Evolutionary conservation across 768 basidiomycete genomes (phyloP).

Genomic region (Collybiopsis confluens): DNA sequence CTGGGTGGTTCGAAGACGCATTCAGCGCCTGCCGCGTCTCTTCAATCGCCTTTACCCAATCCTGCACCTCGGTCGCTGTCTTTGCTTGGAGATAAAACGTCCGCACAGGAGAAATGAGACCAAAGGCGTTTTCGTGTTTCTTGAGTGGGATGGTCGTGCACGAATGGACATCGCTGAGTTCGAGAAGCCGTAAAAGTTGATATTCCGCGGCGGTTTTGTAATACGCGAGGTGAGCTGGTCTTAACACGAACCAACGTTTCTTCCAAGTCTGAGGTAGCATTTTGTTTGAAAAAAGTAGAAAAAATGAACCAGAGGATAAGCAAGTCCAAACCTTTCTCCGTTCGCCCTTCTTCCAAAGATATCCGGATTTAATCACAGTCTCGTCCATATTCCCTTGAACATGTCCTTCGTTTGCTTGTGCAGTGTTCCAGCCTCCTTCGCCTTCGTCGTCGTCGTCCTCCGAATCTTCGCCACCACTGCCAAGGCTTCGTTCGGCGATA

Average conservation of each 20-base stretch:
- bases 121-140: constrained; percentile 84
- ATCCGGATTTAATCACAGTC: constrained; percentile 83
- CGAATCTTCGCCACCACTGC: constrained; percentile 74
- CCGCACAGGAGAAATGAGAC: constrained; percentile 82
- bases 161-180: constrained; percentile 84
- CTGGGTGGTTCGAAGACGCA: constrained; percentile 59
- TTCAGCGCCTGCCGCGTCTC: constrained; percentile 64
- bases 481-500: constrained; percentile 70
- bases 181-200: constrained; percentile 82
- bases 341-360: constrained; percentile 97
- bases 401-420: constrained; percentile 36
- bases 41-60: constrained; percentile 83
- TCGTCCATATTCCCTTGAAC: constrained; percentile 52
- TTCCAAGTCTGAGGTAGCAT: constrained; percentile 81
- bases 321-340: constrained; percentile 74
- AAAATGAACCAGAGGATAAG: background rate
- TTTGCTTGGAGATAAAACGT: constrained; percentile 91
- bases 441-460: constrained; percentile 72
- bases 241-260: constrained; percentile 96
- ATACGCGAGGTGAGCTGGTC: constrained; percentile 89
- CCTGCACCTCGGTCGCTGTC: constrained; percentile 63
- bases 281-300: constrained; percentile 4
- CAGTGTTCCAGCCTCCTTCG: constrained; percentile 61
- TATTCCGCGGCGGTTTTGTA: constrained; percentile 97
- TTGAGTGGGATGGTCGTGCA: constrained; percentile 86